phyloP scores from a whole-genome alignment of 1,284 basidiomycete species.

The Omphalotus olearius region DNA sequence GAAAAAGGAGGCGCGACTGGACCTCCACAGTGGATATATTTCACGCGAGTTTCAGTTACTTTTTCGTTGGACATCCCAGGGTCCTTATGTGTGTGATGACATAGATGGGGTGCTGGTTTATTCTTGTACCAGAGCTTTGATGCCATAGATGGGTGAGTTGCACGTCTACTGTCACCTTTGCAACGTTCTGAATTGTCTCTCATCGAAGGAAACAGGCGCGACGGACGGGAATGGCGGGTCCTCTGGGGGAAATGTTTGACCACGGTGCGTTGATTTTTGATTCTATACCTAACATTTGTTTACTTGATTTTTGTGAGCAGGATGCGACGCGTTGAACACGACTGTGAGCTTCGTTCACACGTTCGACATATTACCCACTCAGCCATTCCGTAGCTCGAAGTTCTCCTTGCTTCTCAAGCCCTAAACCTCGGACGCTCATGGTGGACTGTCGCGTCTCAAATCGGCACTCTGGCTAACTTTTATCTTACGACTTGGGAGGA shows the following conservation, averaged over 20 bases:
- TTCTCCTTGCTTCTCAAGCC: conserved; percentile 77
- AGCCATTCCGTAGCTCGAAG: conserved; percentile 63
- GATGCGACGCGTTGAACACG: conserved; percentile 92
- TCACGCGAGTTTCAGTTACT: conserved; percentile 52
- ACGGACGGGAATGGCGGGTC: conserved; percentile 93
- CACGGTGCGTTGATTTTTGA: conserved; percentile 58
- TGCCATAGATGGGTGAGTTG: conserved; percentile 76
- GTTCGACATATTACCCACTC: neutral
- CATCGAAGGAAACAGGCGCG: conserved; percentile 84
- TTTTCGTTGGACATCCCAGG: neutral
- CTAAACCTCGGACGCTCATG: conserved; percentile 90
- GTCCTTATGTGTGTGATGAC: neutral
- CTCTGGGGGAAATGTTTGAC: conserved; percentile 95
- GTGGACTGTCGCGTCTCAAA: conserved; percentile 91
- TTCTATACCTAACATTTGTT: conserved; percentile 1
- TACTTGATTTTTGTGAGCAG: conserved; percentile 28
- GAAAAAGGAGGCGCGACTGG: conserved; percentile 58
- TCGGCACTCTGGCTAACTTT: conserved; percentile 89
- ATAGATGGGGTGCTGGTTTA: conserved; percentile 84
- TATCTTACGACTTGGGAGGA: conserved; percentile 98
- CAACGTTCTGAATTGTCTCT: conserved; percentile 3
- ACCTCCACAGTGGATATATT: conserved; percentile 83
- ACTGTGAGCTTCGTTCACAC: conserved; percentile 51
- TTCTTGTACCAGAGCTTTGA: conserved; percentile 93
- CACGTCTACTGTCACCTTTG: neutral